Evolutionary conservation across 495 filamentous ascomycete genomes (phyloP).

Genomic region (Parathielavia hyrcaniae): DNA sequence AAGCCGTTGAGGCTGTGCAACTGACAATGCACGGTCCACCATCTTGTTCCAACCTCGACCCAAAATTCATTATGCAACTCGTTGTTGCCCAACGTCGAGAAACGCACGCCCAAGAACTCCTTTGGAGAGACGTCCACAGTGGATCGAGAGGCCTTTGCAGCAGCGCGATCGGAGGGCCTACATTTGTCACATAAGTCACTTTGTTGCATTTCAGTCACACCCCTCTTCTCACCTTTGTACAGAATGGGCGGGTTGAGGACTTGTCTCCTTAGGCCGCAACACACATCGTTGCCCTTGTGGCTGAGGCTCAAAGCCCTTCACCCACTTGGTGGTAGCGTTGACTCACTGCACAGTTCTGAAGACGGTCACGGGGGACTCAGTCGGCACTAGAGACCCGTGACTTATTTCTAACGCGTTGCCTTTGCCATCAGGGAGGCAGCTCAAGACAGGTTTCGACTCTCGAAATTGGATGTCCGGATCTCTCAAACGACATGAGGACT

Average conservation of each 20-base stretch:
- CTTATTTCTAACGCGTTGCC: background rate
- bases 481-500: too few relatives aligned
- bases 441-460: background rate
- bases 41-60: conserved; percentile 20
- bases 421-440: conserved; percentile 4
- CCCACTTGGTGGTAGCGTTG: background rate
- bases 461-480: too few relatives aligned
- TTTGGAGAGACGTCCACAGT: background rate
- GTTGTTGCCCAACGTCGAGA: conserved; percentile 20
- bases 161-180: too few relatives aligned
- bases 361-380: background rate
- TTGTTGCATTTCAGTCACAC: background rate
- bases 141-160: too few relatives aligned
- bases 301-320: background rate
- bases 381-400: too few relatives aligned
- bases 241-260: too few relatives aligned
- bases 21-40: conserved; percentile 19
- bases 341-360: background rate
- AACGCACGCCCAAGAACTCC: background rate
- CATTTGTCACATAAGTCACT: background rate
- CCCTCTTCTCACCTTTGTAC: background rate
- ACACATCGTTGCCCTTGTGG: background rate
- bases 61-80: conserved; percentile 4
- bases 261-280: conserved; percentile 8
- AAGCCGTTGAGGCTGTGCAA: background rate